Conservation (phyloP, 176 grass and related monocot genomes). For the Echinochloa phyllopogon region DNA sequence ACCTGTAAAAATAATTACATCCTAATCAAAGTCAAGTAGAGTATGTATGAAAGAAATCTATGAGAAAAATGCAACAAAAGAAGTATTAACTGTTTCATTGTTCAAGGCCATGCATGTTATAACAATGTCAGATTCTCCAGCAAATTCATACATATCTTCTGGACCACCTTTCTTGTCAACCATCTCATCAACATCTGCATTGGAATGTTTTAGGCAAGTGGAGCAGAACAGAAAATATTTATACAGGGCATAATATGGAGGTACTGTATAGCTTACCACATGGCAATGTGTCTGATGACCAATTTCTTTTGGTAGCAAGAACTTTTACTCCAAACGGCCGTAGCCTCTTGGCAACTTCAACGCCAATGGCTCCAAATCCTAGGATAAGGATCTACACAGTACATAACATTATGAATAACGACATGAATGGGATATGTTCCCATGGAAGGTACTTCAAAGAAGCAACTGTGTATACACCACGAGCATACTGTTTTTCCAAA, state of each 20-base stretch:
- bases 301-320: constrained; percentile 88
- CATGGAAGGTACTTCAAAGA: constrained; percentile 29
- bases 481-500: constrained; percentile 85
- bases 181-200: constrained; percentile 60
- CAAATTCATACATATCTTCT: constrained; percentile 74
- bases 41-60: neutral
- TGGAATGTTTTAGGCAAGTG: constrained; percentile 37
- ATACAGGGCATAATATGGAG: constrained; percentile 17
- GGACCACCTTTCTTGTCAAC: constrained; percentile 82
- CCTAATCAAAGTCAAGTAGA: constrained; percentile 12
- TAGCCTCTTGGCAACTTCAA: constrained; percentile 81
- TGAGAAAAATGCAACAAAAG: constrained; percentile 18
- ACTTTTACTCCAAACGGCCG: constrained; percentile 90
- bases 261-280: constrained; percentile 51
- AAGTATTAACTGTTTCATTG: constrained; percentile 66
- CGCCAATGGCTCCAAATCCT: constrained; percentile 90
- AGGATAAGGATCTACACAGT: constrained; percentile 77
- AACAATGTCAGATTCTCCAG: constrained; percentile 83
- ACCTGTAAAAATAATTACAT: constrained; percentile 61
- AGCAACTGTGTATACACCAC: constrained; percentile 21
- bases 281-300: constrained; percentile 59
- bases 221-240: constrained; percentile 11
- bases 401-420: constrained; percentile 23
- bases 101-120: constrained; percentile 78
- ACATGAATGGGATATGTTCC: constrained; percentile 18